phyloP scores from a whole-genome alignment of 1,139 yeast species.

The Wickerhamiella infanticola region DNA sequence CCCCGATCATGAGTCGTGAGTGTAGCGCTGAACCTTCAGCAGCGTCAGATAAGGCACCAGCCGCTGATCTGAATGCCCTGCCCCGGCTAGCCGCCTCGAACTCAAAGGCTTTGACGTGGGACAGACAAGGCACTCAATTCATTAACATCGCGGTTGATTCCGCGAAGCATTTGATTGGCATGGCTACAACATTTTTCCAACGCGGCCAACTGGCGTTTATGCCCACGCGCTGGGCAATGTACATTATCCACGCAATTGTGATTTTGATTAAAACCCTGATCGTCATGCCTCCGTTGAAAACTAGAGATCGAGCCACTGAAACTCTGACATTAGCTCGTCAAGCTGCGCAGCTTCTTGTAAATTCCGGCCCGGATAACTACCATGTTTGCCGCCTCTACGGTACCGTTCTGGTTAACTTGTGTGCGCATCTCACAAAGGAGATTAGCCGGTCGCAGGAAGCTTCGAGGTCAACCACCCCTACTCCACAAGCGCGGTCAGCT shows the following conservation, averaged over 20 bases:
- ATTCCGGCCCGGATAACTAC: slow-evolving; percentile 79
- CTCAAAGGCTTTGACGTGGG: neutral
- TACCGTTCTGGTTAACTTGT: slow-evolving; percentile 60
- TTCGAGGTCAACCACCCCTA: neutral
- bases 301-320: slow-evolving; percentile 40
- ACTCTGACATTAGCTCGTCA: slow-evolving; percentile 51
- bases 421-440: slow-evolving; percentile 39
- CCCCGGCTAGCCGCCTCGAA: neutral
- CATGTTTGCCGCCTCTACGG: slow-evolving; percentile 75
- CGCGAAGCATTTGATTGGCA: slow-evolving; percentile 63
- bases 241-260: slow-evolving; percentile 82
- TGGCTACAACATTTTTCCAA: slow-evolving; percentile 52
- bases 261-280: slow-evolving; percentile 70
- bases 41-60: neutral
- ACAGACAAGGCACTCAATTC: slow-evolving; percentile 28
- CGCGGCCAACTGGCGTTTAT: slow-evolving; percentile 52
- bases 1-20: neutral
- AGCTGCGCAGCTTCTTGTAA: slow-evolving; percentile 61
- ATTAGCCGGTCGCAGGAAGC: neutral
- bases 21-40: neutral
- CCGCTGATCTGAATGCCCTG: neutral
- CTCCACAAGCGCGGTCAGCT: neutral
- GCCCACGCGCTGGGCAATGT: slow-evolving; percentile 84
- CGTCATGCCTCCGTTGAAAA: slow-evolving; percentile 23
- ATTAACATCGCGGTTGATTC: slow-evolving; percentile 72